A percentile compares a stretch with the other conserved stretches of the same genome.
Evolutionary conservation across 192 early-diverging fungal genomes (phyloP).

Genomic region (Helicostylum pulchrum): DNA sequence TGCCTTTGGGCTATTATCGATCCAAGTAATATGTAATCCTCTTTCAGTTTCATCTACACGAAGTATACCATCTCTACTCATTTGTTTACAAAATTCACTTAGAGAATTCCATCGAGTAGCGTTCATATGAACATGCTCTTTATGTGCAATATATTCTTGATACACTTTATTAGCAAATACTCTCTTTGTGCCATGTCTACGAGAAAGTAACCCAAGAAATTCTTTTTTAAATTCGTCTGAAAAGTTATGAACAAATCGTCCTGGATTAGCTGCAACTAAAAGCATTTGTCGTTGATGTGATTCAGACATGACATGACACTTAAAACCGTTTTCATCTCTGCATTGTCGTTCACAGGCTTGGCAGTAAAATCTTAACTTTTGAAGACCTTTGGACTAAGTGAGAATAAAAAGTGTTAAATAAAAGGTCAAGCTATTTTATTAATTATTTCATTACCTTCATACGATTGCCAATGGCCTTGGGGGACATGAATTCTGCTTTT

Average conservation of each 20-base stretch:
- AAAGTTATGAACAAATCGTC: conserved; percentile 70
- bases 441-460: conserved; percentile 53
- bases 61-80: conserved; percentile 81
- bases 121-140: conserved; percentile 95
- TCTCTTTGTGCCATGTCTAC: conserved; percentile 75
- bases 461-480: conserved; percentile 87
- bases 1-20: conserved; percentile 87
- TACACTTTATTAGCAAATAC: conserved; percentile 94
- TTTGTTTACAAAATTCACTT: conserved; percentile 80
- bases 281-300: conserved; percentile 89
- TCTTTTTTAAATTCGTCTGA: conserved; percentile 80
- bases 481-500: conserved; percentile 61
- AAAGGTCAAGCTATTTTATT: no score
- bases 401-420: no score
- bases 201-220: conserved; percentile 81
- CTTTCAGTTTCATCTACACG: conserved; percentile 87
- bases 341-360: conserved; percentile 91
- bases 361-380: conserved; percentile 88
- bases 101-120: conserved; percentile 90
- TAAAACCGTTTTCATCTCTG: conserved; percentile 95
- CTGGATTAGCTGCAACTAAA: conserved; percentile 79
- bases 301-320: conserved; percentile 88
- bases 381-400: conserved; percentile 71
- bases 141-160: conserved; percentile 92
- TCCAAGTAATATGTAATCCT: conserved; percentile 88